These are phyloP conservation scores for Petunia axillaris DNA, from an alignment of 257 asterid species.

Conservation along the genomic window DNA sequence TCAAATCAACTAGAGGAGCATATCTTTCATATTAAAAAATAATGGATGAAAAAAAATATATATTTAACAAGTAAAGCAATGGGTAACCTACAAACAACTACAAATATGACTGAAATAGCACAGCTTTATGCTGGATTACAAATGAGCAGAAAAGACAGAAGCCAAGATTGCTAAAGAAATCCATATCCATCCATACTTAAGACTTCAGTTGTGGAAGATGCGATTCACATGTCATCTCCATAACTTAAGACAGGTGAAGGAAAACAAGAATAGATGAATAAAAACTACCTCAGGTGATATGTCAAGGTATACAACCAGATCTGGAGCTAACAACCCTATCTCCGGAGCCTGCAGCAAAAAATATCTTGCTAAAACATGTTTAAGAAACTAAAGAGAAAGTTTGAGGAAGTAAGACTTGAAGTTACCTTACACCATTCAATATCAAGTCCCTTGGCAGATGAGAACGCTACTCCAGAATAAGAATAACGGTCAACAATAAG, in stretches of 20 bases:
- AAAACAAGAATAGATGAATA: not conserved
- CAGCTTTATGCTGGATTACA: not conserved
- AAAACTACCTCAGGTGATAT: slow-evolving; percentile 83
- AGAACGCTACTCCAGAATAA: slow-evolving; percentile 92
- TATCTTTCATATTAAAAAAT: not conserved
- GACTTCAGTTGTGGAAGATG: not conserved
- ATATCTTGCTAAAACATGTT: not conserved
- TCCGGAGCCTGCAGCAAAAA: slow-evolving; percentile 75
- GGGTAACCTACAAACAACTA: not conserved
- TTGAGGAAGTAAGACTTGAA: not conserved
- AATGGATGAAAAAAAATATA: not conserved
- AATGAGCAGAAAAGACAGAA: not conserved
- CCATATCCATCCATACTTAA: too few species aligned
- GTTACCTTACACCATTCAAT: slow-evolving; percentile 86
- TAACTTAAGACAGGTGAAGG: not conserved
- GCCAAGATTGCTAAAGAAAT: not conserved
- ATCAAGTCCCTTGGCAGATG: slow-evolving; percentile 90
- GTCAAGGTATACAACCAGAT: slow-evolving; percentile 86
- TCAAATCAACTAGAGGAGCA: not conserved
- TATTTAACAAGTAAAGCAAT: not conserved
- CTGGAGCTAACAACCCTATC: slow-evolving; percentile 88
- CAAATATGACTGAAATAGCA: not conserved
- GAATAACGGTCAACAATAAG: slow-evolving; percentile 87
- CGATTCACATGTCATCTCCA: not conserved
- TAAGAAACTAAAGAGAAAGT: not conserved